Evolutionary conservation across 1,284 basidiomycete genomes (phyloP).

Genomic region (Athelia psychrophila): DNA sequence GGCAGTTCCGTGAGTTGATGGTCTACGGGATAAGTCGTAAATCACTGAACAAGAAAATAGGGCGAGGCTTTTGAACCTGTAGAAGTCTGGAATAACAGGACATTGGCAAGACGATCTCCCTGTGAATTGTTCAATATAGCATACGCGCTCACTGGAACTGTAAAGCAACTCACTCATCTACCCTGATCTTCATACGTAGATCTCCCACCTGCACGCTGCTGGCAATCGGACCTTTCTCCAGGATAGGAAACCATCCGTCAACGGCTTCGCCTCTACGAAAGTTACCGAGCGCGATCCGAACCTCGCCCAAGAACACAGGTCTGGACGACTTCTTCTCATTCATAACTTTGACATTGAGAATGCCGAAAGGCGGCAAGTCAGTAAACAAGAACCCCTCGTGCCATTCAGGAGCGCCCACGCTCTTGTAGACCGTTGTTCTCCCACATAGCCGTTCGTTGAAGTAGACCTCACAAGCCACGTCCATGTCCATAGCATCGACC

Average conservation of each 20-base stretch:
- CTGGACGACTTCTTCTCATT: conserved; percentile 63
- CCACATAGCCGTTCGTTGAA: conserved; percentile 64
- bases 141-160: conserved; percentile 4
- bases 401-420: conserved; percentile 67
- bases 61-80: conserved; percentile 37
- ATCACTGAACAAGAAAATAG: conserved; percentile 7
- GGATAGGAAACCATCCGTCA: conserved; percentile 83
- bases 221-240: conserved; percentile 44
- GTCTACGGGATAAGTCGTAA: conserved; percentile 36
- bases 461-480: conserved; percentile 68
- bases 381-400: conserved; percentile 72
- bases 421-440: conserved; percentile 69
- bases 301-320: conserved; percentile 53
- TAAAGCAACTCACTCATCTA: conserved; percentile 65
- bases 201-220: conserved; percentile 68
- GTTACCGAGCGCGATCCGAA: conserved; percentile 63
- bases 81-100: conserved; percentile 54
- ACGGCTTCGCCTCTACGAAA: conserved; percentile 70
- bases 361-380: conserved; percentile 71
- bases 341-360: conserved; percentile 61
- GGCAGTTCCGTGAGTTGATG: conserved; percentile 59
- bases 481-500: conserved; percentile 56
- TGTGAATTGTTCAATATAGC: conserved; percentile 24
- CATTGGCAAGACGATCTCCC: conserved; percentile 73
- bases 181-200: conserved; percentile 63